Conservation (phyloP, 2,329 filamentous ascomycete genomes). For the Helotiales sp. region DNA sequence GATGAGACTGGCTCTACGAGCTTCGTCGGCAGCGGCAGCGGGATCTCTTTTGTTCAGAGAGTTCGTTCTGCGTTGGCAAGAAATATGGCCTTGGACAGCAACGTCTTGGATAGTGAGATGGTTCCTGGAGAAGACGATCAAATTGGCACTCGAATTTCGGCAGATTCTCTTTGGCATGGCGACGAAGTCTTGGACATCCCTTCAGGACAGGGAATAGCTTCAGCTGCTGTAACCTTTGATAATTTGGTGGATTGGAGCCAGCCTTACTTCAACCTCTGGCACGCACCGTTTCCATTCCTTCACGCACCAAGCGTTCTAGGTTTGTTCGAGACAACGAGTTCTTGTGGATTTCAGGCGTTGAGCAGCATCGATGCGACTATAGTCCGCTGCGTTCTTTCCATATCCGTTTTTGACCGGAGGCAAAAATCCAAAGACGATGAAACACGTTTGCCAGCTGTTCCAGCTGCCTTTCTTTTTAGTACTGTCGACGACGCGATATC, state of each 20-base stretch:
- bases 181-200: constrained; percentile 35
- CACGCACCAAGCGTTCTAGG: constrained; percentile 52
- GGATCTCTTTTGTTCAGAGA: constrained; percentile 58
- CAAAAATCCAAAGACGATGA: constrained; percentile 35
- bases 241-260: constrained; percentile 50
- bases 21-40: constrained; percentile 58
- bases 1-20: constrained; percentile 43
- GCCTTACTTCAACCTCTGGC: constrained; percentile 59
- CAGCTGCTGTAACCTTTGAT: constrained; percentile 42
- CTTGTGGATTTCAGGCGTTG: constrained; percentile 33
- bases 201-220: neutral
- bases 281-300: constrained; percentile 56
- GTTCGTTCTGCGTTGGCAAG: constrained; percentile 50
- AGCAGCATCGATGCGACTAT: constrained; percentile 42
- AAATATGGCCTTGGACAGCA: constrained; percentile 28
- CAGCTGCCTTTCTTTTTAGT: constrained; percentile 46
- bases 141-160: constrained; percentile 33
- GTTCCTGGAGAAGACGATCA: constrained; percentile 60
- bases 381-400: constrained; percentile 51
- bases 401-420: constrained; percentile 52
- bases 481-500: constrained; percentile 51
- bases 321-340: constrained; percentile 45
- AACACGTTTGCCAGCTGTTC: constrained; percentile 35
- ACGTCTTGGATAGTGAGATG: constrained; percentile 39
- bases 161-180: constrained; percentile 37